phyloP scores from a whole-genome alignment of 176 grass and related monocot species.

The Typha latifolia region DNA sequence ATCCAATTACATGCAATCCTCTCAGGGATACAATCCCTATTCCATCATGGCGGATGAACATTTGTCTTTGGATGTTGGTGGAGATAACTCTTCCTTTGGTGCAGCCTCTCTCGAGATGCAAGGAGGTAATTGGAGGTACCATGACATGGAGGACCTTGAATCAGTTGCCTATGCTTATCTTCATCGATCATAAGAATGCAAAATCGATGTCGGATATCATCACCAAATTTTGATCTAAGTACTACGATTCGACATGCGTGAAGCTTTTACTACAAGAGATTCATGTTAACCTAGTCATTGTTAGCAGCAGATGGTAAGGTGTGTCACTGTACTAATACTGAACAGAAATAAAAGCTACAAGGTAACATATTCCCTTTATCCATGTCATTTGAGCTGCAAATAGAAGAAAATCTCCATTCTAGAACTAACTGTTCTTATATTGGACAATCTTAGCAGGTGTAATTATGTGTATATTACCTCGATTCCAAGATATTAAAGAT shows the following conservation, averaged over 20 bases:
- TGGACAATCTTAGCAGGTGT: too few relatives aligned
- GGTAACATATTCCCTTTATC: too few relatives aligned
- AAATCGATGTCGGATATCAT: neutral
- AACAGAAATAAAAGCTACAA: too few relatives aligned
- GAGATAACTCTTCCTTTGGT: neutral
- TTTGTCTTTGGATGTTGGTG: neutral
- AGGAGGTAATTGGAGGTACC: neutral
- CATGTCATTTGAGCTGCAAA: too few relatives aligned
- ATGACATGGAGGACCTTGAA: slow-evolving; percentile 2
- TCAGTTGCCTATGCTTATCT: slow-evolving; percentile 7
- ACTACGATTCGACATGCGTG: neutral
- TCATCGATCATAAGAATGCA: neutral
- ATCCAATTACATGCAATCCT: slow-evolving; percentile 4
- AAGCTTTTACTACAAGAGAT: slow-evolving; percentile 1
- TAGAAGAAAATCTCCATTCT: too few relatives aligned
- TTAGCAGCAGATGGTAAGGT: too few relatives aligned
- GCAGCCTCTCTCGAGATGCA: neutral
- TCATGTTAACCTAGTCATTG: neutral
- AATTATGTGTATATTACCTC: too few relatives aligned
- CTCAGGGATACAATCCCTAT: neutral
- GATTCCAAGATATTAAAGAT: too few relatives aligned
- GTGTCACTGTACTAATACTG: too few relatives aligned
- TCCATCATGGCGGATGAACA: neutral
- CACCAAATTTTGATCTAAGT: slow-evolving; percentile 8
- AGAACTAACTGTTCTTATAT: too few relatives aligned